Evolutionary conservation across 2,329 filamentous ascomycete species (phyloP).

Genomic region (Diplocarpon rosae): DNA sequence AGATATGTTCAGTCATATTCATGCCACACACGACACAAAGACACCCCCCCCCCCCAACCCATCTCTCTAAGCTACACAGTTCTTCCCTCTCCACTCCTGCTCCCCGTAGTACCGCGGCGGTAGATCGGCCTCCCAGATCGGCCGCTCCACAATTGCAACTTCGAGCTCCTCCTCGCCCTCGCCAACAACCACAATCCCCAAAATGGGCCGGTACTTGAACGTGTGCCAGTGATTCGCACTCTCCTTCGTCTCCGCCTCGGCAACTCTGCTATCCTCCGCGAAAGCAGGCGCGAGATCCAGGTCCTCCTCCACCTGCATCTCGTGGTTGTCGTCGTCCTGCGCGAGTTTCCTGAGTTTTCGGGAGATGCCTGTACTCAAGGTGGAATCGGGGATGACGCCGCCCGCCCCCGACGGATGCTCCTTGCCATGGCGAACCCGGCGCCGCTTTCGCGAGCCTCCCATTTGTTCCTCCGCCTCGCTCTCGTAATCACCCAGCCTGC

Average conservation of each 20-base stretch:
- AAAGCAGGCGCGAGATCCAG: slow-evolving; percentile 12
- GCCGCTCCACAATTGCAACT: slow-evolving; percentile 83
- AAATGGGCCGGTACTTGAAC: slow-evolving; percentile 87
- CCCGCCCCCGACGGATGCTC: slow-evolving; percentile 43
- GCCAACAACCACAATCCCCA: slow-evolving; percentile 51
- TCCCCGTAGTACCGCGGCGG: slow-evolving; percentile 58
- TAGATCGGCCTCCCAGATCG: slow-evolving; percentile 70
- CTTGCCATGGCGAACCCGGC: slow-evolving; percentile 14
- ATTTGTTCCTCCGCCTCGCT: slow-evolving; percentile 9
- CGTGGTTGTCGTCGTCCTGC: slow-evolving; percentile 32
- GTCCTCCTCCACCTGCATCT: slow-evolving; percentile 29
- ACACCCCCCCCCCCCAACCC: too few relatives aligned
- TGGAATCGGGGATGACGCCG: slow-evolving; percentile 33
- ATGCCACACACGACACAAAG: too few relatives aligned
- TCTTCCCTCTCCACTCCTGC: slow-evolving; percentile 32
- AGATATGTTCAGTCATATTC: too few relatives aligned
- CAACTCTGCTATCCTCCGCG: slow-evolving; percentile 7
- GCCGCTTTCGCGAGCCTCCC: slow-evolving; percentile 26
- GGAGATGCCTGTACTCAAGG: slow-evolving; percentile 27
- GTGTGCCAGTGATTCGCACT: slow-evolving; percentile 54
- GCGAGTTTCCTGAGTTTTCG: slow-evolving; percentile 30
- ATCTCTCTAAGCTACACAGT: slow-evolving; percentile 1
- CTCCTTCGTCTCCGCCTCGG: slow-evolving; percentile 4
- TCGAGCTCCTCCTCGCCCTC: slow-evolving; percentile 42
- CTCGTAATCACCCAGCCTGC: slow-evolving; percentile 21